These are phyloP conservation scores for Naganishia sp. DNA, from an alignment of 1,284 basidiomycete species.

Conservation along the genomic window DNA sequence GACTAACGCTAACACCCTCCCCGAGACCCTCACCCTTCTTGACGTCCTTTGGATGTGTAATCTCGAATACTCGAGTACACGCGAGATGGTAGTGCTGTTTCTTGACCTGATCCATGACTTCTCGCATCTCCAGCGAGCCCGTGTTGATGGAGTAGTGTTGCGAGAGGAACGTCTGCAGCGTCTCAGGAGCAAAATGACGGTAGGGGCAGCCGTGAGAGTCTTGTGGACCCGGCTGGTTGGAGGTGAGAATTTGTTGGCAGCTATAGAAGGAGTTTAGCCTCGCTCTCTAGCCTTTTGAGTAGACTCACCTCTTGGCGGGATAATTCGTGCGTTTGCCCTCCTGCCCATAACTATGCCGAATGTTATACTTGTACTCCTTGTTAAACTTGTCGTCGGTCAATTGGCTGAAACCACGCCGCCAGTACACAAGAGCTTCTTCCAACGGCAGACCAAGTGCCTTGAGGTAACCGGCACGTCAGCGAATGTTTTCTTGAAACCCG, in stretches of 20 bases:
- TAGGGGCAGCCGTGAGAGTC: conserved; percentile 94
- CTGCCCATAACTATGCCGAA: conserved; percentile 90
- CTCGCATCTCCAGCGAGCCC: conserved; percentile 74
- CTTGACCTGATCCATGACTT: conserved; percentile 82
- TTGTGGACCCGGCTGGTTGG: conserved; percentile 69
- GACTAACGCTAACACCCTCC: conserved; percentile 82
- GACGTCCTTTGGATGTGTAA: conserved; percentile 78
- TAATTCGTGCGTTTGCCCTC: conserved; percentile 95
- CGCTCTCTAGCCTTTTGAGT: not conserved
- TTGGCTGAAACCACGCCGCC: conserved; percentile 80
- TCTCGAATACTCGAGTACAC: conserved; percentile 94
- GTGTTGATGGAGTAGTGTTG: conserved; percentile 66
- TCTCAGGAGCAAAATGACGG: conserved; percentile 83
- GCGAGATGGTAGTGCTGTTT: conserved; percentile 88
- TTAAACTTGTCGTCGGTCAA: conserved; percentile 95
- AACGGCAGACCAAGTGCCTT: conserved; percentile 90
- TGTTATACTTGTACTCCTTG: conserved; percentile 97
- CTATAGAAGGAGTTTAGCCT: conserved; percentile 54
- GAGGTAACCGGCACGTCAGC: conserved; percentile 27
- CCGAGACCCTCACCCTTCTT: conserved; percentile 89
- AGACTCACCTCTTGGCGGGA: conserved; percentile 75
- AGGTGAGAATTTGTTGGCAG: conserved; percentile 84
- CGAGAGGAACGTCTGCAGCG: conserved; percentile 75
- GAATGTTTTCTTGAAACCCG: not conserved
- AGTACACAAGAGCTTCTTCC: conserved; percentile 92